A percentile compares a stretch with the other conserved stretches of the same genome.
Evolutionary conservation across 805 yeast genomes (phyloP).

Genomic region (Lipomyces starkeyi): DNA sequence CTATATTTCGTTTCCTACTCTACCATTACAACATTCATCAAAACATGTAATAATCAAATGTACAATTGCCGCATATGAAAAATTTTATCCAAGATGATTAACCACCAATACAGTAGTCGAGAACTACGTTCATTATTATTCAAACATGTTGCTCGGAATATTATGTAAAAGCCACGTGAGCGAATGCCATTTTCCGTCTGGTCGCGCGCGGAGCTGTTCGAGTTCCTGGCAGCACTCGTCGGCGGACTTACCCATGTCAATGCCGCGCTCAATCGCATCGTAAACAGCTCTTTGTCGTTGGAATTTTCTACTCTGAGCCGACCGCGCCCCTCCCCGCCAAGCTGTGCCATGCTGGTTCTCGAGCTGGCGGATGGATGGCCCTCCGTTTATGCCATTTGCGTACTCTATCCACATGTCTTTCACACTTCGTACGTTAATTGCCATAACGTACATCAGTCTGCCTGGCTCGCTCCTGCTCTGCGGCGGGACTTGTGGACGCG

Average conservation of each 20-base stretch:
- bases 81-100: background rate
- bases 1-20: background rate
- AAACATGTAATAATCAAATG: background rate
- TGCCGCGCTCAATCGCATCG: slow-evolving; percentile 33
- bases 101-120: background rate
- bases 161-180: slow-evolving; percentile 33
- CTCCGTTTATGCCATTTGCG: slow-evolving; percentile 33
- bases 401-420: slow-evolving; percentile 36
- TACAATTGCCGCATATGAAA: background rate
- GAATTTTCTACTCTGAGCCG: slow-evolving; percentile 35
- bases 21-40: background rate
- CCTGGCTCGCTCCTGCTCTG: slow-evolving; percentile 5
- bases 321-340: slow-evolving; percentile 37
- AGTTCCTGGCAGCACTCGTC: slow-evolving; percentile 35
- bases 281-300: slow-evolving; percentile 32
- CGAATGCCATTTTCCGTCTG: slow-evolving; percentile 30
- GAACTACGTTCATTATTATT: background rate
- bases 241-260: slow-evolving; percentile 25
- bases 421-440: slow-evolving; percentile 30
- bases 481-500: slow-evolving; percentile 1
- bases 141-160: slow-evolving; percentile 30
- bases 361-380: slow-evolving; percentile 29
- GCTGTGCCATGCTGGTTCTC: slow-evolving; percentile 34
- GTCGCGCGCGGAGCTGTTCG: slow-evolving; percentile 26
- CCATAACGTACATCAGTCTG: slow-evolving; percentile 31